phyloP scores from a whole-genome alignment of 768 basidiomycete species.

The Auricularia auricula-judae region DNA sequence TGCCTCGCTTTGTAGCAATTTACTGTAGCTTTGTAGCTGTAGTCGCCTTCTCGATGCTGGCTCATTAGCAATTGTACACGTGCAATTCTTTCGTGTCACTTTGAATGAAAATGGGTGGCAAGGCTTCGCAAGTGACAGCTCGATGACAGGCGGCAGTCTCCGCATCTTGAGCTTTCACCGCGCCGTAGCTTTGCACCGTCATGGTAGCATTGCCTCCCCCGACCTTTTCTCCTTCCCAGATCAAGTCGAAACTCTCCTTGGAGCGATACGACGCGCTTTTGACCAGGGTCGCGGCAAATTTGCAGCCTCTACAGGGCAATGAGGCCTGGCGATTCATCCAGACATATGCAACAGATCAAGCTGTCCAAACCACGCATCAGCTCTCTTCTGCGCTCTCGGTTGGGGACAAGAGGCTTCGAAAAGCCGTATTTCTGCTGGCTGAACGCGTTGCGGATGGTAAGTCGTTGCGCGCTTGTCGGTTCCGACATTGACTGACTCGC shows the following conservation, averaged over 20 bases:
- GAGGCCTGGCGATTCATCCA: neutral
- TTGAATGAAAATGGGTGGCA: too few species aligned
- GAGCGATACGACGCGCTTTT: neutral
- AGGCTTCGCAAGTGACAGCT: too few species aligned
- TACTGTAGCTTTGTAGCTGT: too few species aligned
- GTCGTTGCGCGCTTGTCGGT: neutral
- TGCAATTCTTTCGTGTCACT: too few species aligned
- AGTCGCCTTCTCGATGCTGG: too few species aligned
- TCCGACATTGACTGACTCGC: neutral
- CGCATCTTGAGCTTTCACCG: too few species aligned
- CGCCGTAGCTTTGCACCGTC: too few species aligned
- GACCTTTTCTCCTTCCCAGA: neutral
- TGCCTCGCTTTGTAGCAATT: too few species aligned
- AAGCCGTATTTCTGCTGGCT: constrained; percentile 42
- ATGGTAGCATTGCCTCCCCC: neutral
- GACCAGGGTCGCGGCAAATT: neutral
- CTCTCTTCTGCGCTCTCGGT: constrained; percentile 16
- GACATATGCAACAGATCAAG: neutral
- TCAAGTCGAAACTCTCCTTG: neutral
- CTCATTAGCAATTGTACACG: too few species aligned
- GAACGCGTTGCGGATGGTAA: constrained; percentile 34
- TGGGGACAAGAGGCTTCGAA: constrained; percentile 35
- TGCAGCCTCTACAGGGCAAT: neutral
- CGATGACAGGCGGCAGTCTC: too few species aligned
- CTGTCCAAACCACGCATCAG: neutral